Conservation (phyloP, 306 rosid species). For the Hippophae gyantsensis region DNA sequence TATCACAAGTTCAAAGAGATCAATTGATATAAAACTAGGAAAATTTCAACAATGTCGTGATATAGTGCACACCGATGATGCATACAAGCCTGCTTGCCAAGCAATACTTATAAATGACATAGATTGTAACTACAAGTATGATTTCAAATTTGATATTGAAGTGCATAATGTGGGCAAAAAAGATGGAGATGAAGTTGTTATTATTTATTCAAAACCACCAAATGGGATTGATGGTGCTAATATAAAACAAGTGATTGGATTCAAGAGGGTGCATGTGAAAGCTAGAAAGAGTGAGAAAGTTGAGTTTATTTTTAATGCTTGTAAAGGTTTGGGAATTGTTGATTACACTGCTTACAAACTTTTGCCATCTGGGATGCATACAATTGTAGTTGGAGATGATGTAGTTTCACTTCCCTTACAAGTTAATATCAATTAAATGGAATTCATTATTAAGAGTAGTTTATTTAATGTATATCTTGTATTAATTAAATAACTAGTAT, state of each 20-base stretch:
- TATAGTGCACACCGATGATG: neutral
- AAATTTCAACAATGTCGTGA: slow-evolving; percentile 17
- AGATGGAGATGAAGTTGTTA: slow-evolving; percentile 21
- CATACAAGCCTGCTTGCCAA: neutral
- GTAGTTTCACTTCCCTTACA: slow-evolving; percentile 5
- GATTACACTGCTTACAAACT: slow-evolving; percentile 15
- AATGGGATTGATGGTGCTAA: slow-evolving; percentile 7
- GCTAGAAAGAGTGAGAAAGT: slow-evolving; percentile 10
- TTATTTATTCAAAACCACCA: slow-evolving; percentile 26
- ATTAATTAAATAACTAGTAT: too few relatives aligned
- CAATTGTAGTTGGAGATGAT: slow-evolving; percentile 14
- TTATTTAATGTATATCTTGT: too few relatives aligned
- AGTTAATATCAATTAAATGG: neutral
- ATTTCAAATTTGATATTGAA: slow-evolving; percentile 6
- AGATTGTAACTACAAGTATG: neutral
- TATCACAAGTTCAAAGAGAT: slow-evolving; percentile 6
- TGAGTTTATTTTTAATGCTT: slow-evolving; percentile 13
- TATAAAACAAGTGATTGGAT: slow-evolving; percentile 25
- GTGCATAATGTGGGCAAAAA: slow-evolving; percentile 9
- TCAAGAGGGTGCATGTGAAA: slow-evolving; percentile 19
- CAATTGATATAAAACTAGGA: slow-evolving; percentile 3
- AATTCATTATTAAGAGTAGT: too few relatives aligned
- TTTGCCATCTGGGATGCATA: slow-evolving; percentile 19
- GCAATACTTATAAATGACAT: neutral
- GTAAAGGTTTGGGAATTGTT: slow-evolving; percentile 21